Evolutionary conservation across 2,329 filamentous ascomycete species (phyloP), one percentile per base, ranked within the genome.

Genomic region (Chrysosporium queenslandicum): DNA sequence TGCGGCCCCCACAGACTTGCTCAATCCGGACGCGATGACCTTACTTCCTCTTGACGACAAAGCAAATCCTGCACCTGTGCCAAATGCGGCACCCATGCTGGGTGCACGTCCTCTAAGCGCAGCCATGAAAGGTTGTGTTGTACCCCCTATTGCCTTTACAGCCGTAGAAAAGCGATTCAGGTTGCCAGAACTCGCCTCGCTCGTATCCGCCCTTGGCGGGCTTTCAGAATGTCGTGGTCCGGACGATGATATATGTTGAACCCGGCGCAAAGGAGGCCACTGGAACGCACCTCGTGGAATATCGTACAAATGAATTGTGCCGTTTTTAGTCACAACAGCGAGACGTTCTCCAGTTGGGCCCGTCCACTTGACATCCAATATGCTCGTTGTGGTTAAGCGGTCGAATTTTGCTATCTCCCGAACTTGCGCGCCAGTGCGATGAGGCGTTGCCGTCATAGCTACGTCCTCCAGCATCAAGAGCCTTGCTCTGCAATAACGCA

Each of bases 291-390:
- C 86, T 42, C 81, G 77, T 7, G 89, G 88, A 68, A 97, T 80
- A 59, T 95, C 87, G 58, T 95, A 83, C 40, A 97, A 79, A 69
- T 98, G 92, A 9, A 96, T 83, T 7, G 92, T 98, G n/a, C 91
- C 89, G 60, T 90, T 86, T 62, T 94, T 88, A 0, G 92, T 97
- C 23, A 96, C 82, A 71, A 98, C 83, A 1, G 90, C 91, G 36
- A 94, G 72, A 54, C 86, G 83, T 64, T 94, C 87, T 20, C 87
- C 87, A 52, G 83, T 83, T 2, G 87, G 87, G 51, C 80, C 78
- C 1, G 85, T 85, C 92, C 92, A 98, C 2, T 83, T 81, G 39
- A 95, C 86, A 63, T 96, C 91, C 20, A 96, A 80, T 52, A 97
- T 87, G 50, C 87, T 86, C 2, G 92, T 88, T 46, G 91, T 85